A percentile compares a stretch with the other conserved stretches of the same genome.
Evolutionary conservation across 1,284 basidiomycete genomes (phyloP).

Genomic region (Cryptococcus sp.): DNA sequence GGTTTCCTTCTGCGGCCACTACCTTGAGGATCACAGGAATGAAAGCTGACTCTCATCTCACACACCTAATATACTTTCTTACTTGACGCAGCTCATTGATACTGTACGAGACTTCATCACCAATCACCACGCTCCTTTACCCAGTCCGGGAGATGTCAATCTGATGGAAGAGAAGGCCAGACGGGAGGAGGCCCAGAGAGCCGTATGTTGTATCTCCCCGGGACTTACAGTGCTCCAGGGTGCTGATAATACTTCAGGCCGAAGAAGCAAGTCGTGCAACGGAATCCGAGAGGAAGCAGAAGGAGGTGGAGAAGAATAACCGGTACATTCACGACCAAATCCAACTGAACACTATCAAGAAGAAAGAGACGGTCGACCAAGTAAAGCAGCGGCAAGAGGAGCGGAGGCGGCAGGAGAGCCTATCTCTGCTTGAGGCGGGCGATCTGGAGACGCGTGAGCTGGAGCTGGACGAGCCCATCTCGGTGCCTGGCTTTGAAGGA

Average conservation of each 20-base stretch:
- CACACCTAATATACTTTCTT: constrained; percentile 28
- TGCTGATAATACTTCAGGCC: constrained; percentile 21
- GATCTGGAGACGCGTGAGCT: constrained; percentile 40
- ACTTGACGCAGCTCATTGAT: constrained; percentile 41
- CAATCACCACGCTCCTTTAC: constrained; percentile 41
- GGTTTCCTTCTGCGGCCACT: constrained; percentile 2
- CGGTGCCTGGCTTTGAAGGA: constrained; percentile 36
- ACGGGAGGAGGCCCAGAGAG: constrained; percentile 45
- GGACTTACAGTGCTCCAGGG: neutral
- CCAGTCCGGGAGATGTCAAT: constrained; percentile 39
- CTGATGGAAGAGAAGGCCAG: constrained; percentile 49
- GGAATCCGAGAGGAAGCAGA: constrained; percentile 27
- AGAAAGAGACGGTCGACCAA: constrained; percentile 32
- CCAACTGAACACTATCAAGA: constrained; percentile 36
- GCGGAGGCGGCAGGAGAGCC: constrained; percentile 26
- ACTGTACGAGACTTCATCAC: constrained; percentile 42
- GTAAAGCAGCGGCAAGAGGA: constrained; percentile 28
- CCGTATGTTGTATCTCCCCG: constrained; percentile 28
- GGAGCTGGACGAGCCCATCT: constrained; percentile 33
- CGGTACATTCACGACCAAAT: constrained; percentile 40
- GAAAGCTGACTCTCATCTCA: neutral
- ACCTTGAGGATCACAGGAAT: neutral
- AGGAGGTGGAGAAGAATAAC: constrained; percentile 31
- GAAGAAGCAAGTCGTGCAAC: constrained; percentile 29
- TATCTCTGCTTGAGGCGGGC: constrained; percentile 35